Conservation (phyloP, 345 rosid genomes). For the Crucihimalaya himalaica region DNA sequence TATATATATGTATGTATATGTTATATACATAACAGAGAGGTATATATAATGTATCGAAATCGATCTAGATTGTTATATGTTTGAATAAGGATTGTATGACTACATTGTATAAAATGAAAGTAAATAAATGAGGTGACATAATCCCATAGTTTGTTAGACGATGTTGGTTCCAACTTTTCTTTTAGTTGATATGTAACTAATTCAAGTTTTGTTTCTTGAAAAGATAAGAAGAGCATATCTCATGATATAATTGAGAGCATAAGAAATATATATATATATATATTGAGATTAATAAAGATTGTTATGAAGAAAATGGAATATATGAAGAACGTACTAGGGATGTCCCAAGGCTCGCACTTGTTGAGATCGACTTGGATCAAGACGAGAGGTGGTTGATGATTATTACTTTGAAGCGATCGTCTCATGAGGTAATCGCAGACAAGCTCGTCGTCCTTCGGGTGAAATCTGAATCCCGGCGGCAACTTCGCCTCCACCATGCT, state of each 20-base stretch:
- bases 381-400: slow-evolving; percentile 41
- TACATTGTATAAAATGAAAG: not conserved
- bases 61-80: not conserved
- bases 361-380: slow-evolving; percentile 85
- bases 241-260: not conserved
- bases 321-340: slow-evolving; percentile 91
- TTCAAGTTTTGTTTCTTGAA: not conserved
- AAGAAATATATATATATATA: too few species aligned
- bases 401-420: slow-evolving; percentile 39
- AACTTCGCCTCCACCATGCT: slow-evolving; percentile 71
- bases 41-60: not conserved
- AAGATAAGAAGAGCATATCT: not conserved
- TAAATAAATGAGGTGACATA: not conserved
- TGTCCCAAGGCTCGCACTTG: slow-evolving; percentile 96
- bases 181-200: not conserved
- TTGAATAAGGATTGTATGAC: not conserved
- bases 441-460: slow-evolving; percentile 89
- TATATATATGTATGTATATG: not conserved
- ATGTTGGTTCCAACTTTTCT: not conserved
- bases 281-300: too few species aligned
- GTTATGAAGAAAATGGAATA: too few species aligned
- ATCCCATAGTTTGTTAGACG: not conserved
- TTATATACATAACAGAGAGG: not conserved
- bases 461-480: slow-evolving; percentile 93
- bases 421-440: slow-evolving; percentile 82